Evolutionary conservation across 2,329 filamentous ascomycete species (phyloP).

Genomic region (Trichoderma atrobrunneum): DNA sequence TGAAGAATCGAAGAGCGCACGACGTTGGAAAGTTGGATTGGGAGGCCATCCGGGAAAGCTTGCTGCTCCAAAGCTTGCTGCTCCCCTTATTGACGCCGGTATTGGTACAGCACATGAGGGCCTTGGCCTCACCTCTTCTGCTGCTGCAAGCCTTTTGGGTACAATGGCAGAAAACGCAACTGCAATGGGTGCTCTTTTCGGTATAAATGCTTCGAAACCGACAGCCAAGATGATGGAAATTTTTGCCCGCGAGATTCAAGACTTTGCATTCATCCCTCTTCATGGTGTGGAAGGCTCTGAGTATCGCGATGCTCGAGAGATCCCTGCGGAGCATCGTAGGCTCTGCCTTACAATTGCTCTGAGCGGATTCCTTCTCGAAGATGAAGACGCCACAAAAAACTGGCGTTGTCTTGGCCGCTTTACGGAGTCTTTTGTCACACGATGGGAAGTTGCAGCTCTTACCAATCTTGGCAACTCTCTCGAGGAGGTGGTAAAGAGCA

Average conservation of each 20-base stretch:
- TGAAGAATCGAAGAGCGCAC: conserved; percentile 62
- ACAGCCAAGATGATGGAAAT: conserved; percentile 82
- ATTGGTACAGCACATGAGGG: conserved; percentile 78
- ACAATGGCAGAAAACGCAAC: conserved; percentile 75
- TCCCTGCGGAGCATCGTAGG: conserved; percentile 59
- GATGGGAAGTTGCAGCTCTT: conserved; percentile 78
- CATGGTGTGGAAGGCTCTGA: conserved; percentile 45
- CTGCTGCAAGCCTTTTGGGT: conserved; percentile 76
- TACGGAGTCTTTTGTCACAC: conserved; percentile 76
- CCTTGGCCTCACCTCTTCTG: conserved; percentile 68
- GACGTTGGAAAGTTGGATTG: conserved; percentile 69
- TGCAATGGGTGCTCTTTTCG: conserved; percentile 81
- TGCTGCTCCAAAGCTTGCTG: conserved; percentile 73
- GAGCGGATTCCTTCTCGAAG: conserved; percentile 74
- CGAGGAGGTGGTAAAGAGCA: conserved; percentile 71
- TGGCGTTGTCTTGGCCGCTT: conserved; percentile 74
- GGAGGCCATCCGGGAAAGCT: conserved; percentile 57
- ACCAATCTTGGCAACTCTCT: conserved; percentile 75
- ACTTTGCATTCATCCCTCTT: conserved; percentile 82
- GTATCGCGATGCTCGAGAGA: conserved; percentile 48
- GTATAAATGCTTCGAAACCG: conserved; percentile 84
- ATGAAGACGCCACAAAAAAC: conserved; percentile 65
- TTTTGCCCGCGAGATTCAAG: conserved; percentile 82
- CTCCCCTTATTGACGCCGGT: conserved; percentile 72
- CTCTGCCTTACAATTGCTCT: conserved; percentile 81